phyloP scores from a whole-genome alignment of 208 protist genomes.

The Leishmania tropica region DNA sequence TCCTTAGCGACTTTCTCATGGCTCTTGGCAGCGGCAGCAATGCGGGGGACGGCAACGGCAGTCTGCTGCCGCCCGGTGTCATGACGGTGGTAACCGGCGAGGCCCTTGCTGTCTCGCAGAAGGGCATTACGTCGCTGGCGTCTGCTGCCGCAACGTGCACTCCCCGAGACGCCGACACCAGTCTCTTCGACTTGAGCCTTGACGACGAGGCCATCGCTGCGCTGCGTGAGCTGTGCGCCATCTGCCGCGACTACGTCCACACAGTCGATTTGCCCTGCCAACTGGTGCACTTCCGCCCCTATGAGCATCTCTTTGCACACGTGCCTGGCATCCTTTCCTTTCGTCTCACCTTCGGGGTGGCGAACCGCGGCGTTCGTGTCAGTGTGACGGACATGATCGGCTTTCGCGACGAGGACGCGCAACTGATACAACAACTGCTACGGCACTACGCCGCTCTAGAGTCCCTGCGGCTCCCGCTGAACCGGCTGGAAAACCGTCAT shows the following conservation, averaged over 20 bases:
- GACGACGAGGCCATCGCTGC: slow-evolving; percentile 28
- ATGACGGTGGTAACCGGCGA: not conserved
- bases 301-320: slow-evolving; percentile 67
- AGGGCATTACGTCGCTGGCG: not conserved
- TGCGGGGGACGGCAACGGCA: not conserved
- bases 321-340: slow-evolving; percentile 69
- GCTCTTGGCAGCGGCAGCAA: slow-evolving; percentile 37
- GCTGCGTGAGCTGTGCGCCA: slow-evolving; percentile 61
- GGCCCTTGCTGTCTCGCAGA: not conserved
- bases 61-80: slow-evolving; percentile 14
- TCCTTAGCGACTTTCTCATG: slow-evolving; percentile 75
- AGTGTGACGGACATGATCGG: slow-evolving; percentile 71
- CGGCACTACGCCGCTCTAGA: slow-evolving; percentile 48
- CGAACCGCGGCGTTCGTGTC: slow-evolving; percentile 59
- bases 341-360: slow-evolving; percentile 76
- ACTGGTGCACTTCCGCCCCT: slow-evolving; percentile 67
- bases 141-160: slow-evolving; percentile 19
- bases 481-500: slow-evolving; percentile 58
- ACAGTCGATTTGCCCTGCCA: slow-evolving; percentile 72
- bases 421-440: slow-evolving; percentile 58
- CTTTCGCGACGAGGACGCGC: slow-evolving; percentile 75
- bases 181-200: slow-evolving; percentile 25
- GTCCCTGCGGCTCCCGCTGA: slow-evolving; percentile 68
- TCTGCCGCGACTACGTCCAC: slow-evolving; percentile 79
- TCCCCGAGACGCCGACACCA: slow-evolving; percentile 19